These are phyloP conservation scores for Botrytis elliptica DNA, from an alignment of 2,329 filamentous ascomycete species.

Conservation along the genomic window DNA sequence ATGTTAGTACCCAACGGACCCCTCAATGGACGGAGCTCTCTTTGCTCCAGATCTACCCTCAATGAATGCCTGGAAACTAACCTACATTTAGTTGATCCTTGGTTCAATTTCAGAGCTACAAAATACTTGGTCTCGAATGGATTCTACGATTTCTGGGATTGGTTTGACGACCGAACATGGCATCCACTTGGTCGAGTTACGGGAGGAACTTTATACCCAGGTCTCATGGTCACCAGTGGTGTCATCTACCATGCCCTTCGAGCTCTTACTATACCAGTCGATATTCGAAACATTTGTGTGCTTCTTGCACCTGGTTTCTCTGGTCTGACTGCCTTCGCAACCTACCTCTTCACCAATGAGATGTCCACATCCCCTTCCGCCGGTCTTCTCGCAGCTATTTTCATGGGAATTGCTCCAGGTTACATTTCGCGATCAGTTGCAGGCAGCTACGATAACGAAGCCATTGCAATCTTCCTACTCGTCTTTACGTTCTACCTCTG, in stretches of 20 bases:
- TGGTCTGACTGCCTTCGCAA: constrained; percentile 85
- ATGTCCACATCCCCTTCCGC: constrained; percentile 96
- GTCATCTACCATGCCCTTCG: constrained; percentile 93
- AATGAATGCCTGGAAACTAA: constrained; percentile 34
- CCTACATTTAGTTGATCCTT: constrained; percentile 77
- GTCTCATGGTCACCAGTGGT: constrained; percentile 98
- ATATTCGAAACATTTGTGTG: constrained; percentile 98
- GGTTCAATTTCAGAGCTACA: constrained; percentile 99
- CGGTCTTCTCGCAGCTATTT: constrained; percentile 86
- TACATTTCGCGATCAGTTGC: constrained; percentile 98
- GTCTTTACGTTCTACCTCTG: constrained; percentile 98
- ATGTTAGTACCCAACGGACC: constrained; percentile 63
- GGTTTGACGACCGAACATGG: constrained; percentile 99
- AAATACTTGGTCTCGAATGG: constrained; percentile 97
- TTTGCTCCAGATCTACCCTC: constrained; percentile 31
- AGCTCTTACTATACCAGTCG: constrained; percentile 84
- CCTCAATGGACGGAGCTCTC: constrained; percentile 24
- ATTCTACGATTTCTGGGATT: constrained; percentile 99
- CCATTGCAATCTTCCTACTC: constrained; percentile 96
- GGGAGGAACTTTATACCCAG: constrained; percentile 96
- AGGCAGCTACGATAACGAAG: constrained; percentile 98
- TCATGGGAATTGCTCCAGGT: constrained; percentile 96
- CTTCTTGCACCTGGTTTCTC: constrained; percentile 93
- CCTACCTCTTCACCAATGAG: constrained; percentile 94
- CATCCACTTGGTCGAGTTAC: constrained; percentile 97